phyloP scores from a whole-genome alignment of 306 rosid genomes.

The barrel medic (Medicago truncatula) region MtrunA17r5.0-ANR NC_053049.1:8895501-8896000 shows the following conservation, averaged over 20 bases:
- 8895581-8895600: slow-evolving; percentile 79
- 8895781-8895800: background rate
- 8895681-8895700: slow-evolving; percentile 92
- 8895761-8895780: too few relatives aligned
- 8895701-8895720: slow-evolving; percentile 94
- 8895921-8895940: slow-evolving; percentile 2
- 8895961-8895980: background rate
- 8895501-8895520: slow-evolving; percentile 98
- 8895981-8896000: background rate
- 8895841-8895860: background rate
- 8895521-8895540: slow-evolving; percentile 95
- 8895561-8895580: slow-evolving; percentile 90
- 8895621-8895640: slow-evolving; percentile 76
- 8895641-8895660: slow-evolving; percentile 73
- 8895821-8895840: too few relatives aligned
- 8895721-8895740: slow-evolving; percentile 10
- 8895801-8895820: background rate
- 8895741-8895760: too few relatives aligned
- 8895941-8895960: slow-evolving; percentile 1
- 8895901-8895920: background rate
- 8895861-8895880: too few relatives aligned
- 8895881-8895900: background rate
- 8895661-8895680: slow-evolving; percentile 80
- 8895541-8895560: slow-evolving; percentile 88
- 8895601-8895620: slow-evolving; percentile 88